These are phyloP conservation scores for Debaryomycetaceae sp. DNA, from an alignment of 1,139 yeast genomes.

Conservation along the genomic window DNA sequence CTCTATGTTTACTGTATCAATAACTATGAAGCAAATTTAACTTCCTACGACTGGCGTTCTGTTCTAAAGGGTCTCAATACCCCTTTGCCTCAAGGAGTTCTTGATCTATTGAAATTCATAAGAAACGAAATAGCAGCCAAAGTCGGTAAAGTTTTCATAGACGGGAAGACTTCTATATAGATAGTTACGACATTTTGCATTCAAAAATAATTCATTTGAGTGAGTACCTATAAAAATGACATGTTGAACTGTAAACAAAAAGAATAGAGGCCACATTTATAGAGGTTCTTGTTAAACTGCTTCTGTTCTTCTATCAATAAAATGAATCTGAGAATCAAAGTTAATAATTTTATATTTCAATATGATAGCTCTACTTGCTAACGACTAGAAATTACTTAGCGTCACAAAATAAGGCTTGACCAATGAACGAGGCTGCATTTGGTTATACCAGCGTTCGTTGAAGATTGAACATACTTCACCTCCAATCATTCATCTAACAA, in stretches of 20 bases:
- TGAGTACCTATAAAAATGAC: background rate
- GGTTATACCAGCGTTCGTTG: background rate
- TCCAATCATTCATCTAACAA: conserved; percentile 46
- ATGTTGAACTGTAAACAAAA: background rate
- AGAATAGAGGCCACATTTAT: background rate
- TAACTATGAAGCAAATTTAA: conserved; percentile 16
- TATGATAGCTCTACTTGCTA: background rate
- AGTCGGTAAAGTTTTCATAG: conserved; percentile 40
- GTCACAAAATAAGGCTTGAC: background rate
- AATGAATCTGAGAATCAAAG: background rate
- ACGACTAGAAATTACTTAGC: background rate
- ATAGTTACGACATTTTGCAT: background rate
- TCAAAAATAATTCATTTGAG: background rate
- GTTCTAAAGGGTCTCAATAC: conserved; percentile 13
- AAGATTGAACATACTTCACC: background rate
- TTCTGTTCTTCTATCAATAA: background rate
- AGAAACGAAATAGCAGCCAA: conserved; percentile 32
- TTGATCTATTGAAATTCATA: conserved; percentile 22
- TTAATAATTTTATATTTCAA: background rate
- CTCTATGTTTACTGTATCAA: conserved; percentile 30
- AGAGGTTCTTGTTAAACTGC: background rate
- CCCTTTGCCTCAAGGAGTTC: conserved; percentile 21
- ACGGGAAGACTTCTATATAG: conserved; percentile 1
- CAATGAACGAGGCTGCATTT: background rate
- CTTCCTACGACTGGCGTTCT: conserved; percentile 35